Conservation (phyloP, 441 rosid species). For the Mallotus japonicus region DNA sequence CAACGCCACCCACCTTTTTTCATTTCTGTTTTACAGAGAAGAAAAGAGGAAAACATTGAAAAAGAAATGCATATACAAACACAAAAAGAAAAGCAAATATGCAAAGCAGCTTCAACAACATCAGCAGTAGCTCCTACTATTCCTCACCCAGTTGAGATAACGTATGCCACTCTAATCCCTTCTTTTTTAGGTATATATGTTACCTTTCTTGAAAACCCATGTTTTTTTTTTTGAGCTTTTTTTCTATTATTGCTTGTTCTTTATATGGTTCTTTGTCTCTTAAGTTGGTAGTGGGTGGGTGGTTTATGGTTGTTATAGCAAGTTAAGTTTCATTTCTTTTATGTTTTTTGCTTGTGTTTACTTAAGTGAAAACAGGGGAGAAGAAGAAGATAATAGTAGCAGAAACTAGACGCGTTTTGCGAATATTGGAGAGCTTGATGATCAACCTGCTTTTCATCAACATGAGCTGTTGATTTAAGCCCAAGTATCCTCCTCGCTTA, state of each 20-base stretch:
- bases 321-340: background rate
- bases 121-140: conserved; percentile 33
- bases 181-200: conserved; percentile 53
- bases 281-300: conserved; percentile 12
- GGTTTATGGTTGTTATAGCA: background rate
- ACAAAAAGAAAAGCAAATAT: conserved; percentile 20
- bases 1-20: background rate
- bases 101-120: conserved; percentile 92
- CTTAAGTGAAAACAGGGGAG: conserved; percentile 20
- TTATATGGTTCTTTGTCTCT: conserved; percentile 5
- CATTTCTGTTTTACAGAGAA: no score
- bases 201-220: background rate
- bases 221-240: background rate
- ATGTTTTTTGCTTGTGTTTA: background rate
- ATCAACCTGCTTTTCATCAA: conserved; percentile 58
- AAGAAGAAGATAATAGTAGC: conserved; percentile 39
- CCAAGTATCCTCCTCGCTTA: conserved; percentile 49
- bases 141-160: conserved; percentile 38
- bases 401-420: conserved; percentile 45
- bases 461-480: conserved; percentile 72
- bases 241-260: conserved; percentile 2
- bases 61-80: background rate
- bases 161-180: conserved; percentile 54
- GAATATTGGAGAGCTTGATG: conserved; percentile 84
- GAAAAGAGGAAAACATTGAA: background rate